Evolutionary conservation across 2,329 filamentous ascomycete genomes (phyloP).

Genomic region (Fusarium chlamydosporum): DNA sequence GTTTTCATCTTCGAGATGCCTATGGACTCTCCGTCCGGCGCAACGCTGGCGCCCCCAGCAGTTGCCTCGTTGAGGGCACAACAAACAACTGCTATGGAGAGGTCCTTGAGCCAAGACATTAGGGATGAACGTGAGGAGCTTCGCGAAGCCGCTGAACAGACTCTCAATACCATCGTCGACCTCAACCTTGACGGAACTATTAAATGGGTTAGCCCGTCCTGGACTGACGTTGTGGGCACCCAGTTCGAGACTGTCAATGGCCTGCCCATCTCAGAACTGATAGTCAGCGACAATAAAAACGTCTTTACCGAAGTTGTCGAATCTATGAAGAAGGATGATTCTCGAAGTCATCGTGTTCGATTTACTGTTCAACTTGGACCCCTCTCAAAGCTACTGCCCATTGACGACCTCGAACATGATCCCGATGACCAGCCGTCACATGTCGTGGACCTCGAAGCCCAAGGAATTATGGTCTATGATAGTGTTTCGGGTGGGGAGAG

Average conservation of each 20-base stretch:
- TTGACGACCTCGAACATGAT: slow-evolving; percentile 59
- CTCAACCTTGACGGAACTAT: slow-evolving; percentile 90
- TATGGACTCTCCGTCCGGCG: slow-evolving; percentile 59
- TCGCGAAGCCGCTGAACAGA: slow-evolving; percentile 95
- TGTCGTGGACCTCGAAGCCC: slow-evolving; percentile 86
- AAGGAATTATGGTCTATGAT: slow-evolving; percentile 99
- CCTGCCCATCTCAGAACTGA: slow-evolving; percentile 81
- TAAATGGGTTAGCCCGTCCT: slow-evolving; percentile 96
- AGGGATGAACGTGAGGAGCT: slow-evolving; percentile 93
- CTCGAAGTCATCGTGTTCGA: slow-evolving; percentile 89
- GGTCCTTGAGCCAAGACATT: slow-evolving; percentile 87
- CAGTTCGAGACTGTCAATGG: slow-evolving; percentile 79
- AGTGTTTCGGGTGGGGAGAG: slow-evolving; percentile 86
- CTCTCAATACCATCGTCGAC: slow-evolving; percentile 95
- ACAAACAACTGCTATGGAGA: slow-evolving; percentile 68
- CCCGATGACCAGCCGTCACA: slow-evolving; percentile 57
- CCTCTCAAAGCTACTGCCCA: slow-evolving; percentile 72
- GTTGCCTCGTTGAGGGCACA: slow-evolving; percentile 67
- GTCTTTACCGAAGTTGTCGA: slow-evolving; percentile 88
- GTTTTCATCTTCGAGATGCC: slow-evolving; percentile 23
- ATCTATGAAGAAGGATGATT: slow-evolving; percentile 92
- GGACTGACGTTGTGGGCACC: slow-evolving; percentile 92
- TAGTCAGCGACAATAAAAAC: slow-evolving; percentile 81
- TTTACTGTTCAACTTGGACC: slow-evolving; percentile 81
- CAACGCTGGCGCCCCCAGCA: slow-evolving; percentile 65